Evolutionary conservation across 495 filamentous ascomycete genomes (phyloP).

Genomic region (Recurvomyces mirabilis): DNA sequence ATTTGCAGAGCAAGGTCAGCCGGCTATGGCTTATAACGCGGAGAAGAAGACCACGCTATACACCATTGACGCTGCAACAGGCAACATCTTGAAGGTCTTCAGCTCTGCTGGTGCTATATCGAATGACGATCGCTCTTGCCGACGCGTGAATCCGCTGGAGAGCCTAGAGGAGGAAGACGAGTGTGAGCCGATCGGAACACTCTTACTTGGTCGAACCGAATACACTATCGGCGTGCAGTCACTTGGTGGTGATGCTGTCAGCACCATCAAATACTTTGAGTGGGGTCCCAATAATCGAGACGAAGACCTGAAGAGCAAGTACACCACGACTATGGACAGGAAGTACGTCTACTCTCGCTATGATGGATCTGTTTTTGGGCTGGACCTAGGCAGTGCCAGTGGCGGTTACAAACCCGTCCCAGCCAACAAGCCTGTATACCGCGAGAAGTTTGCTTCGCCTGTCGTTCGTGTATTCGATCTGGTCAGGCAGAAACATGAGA

Average conservation of each 20-base stretch:
- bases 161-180: conserved; percentile 51
- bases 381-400: conserved; percentile 50
- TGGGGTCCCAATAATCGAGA: conserved; percentile 92
- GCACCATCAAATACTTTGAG: conserved; percentile 85
- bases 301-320: conserved; percentile 73
- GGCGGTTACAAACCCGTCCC: conserved; percentile 25
- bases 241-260: conserved; percentile 63
- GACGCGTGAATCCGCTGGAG: conserved; percentile 48
- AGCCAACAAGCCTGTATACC: conserved; percentile 39
- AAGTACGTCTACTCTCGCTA: conserved; percentile 80
- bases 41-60: conserved; percentile 71
- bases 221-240: conserved; percentile 80
- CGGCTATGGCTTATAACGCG: conserved; percentile 66
- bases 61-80: conserved; percentile 75
- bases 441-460: conserved; percentile 63
- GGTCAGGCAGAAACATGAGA: conserved; percentile 51
- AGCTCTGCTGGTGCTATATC: conserved; percentile 44
- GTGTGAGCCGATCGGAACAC: conserved; percentile 59
- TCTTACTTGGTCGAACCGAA: conserved; percentile 73
- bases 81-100: conserved; percentile 57
- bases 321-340: conserved; percentile 66
- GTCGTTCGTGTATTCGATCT: conserved; percentile 89
- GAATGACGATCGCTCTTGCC: conserved; percentile 44
- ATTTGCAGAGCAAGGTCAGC: conserved; percentile 48
- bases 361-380: conserved; percentile 76